These are phyloP conservation scores for Rasamsonia emersonii DNA, from an alignment of 2,329 filamentous ascomycete genomes.

Conservation along the genomic window DNA sequence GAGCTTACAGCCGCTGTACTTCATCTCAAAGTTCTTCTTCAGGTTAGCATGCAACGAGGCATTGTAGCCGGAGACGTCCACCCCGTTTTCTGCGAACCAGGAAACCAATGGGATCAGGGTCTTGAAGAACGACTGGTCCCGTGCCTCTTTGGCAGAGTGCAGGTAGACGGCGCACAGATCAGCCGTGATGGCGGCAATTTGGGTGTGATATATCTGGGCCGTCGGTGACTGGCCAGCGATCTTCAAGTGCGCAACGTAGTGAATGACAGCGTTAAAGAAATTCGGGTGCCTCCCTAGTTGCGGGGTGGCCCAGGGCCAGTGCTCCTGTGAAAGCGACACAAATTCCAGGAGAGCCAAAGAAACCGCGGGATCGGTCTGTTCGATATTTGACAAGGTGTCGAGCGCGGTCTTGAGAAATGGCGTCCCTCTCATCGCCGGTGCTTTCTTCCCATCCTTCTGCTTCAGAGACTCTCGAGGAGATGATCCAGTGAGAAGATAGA, in stretches of 20 bases:
- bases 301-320: slow-evolving; percentile 91
- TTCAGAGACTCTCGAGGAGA: slow-evolving; percentile 69
- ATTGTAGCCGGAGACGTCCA: slow-evolving; percentile 76
- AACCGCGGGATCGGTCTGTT: slow-evolving; percentile 54
- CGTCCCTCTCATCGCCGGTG: slow-evolving; percentile 43
- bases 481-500: slow-evolving; percentile 81
- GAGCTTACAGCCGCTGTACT: slow-evolving; percentile 66
- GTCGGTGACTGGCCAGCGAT: slow-evolving; percentile 41
- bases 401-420: slow-evolving; percentile 70
- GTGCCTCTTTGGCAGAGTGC: slow-evolving; percentile 72
- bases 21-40: slow-evolving; percentile 70
- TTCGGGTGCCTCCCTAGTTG: slow-evolving; percentile 63
- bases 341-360: slow-evolving; percentile 76
- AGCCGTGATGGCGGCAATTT: slow-evolving; percentile 71
- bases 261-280: slow-evolving; percentile 64
- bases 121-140: slow-evolving; percentile 59
- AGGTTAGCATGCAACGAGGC: slow-evolving; percentile 78
- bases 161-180: slow-evolving; percentile 88
- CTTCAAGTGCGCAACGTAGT: slow-evolving; percentile 57
- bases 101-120: slow-evolving; percentile 65
- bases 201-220: slow-evolving; percentile 50
- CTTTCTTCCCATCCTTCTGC: slow-evolving; percentile 39
- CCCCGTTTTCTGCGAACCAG: slow-evolving; percentile 71
- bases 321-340: slow-evolving; percentile 78
- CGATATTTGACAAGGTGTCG: slow-evolving; percentile 58